phyloP scores from a whole-genome alignment of 1,284 basidiomycete genomes.

The Malassezia nana region DNA sequence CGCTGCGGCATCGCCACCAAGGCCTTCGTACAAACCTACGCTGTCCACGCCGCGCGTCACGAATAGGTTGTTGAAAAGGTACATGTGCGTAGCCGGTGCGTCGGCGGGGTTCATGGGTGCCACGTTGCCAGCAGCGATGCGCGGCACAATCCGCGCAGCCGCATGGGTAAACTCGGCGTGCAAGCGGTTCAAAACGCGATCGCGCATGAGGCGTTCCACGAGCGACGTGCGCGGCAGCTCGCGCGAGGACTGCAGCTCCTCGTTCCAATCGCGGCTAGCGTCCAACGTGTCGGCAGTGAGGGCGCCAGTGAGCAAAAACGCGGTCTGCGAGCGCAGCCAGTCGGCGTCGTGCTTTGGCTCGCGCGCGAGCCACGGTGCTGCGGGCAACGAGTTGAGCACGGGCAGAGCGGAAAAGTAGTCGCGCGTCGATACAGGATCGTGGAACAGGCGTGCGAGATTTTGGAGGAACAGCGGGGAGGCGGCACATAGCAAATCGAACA shows the following conservation, averaged over 20 bases:
- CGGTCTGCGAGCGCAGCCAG: conserved; percentile 54
- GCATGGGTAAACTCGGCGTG: conserved; percentile 55
- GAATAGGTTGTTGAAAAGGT: conserved; percentile 56
- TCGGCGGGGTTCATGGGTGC: conserved; percentile 56
- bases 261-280: conserved; percentile 56
- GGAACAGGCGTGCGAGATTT: conserved; percentile 46
- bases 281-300: conserved; percentile 53
- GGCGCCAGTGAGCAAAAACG: conserved; percentile 55
- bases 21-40: conserved; percentile 53
- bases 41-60: conserved; percentile 56
- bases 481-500: conserved; percentile 54
- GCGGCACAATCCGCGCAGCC: conserved; percentile 52
- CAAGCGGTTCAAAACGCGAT: conserved; percentile 54
- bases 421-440: conserved; percentile 41
- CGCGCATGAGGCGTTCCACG: conserved; percentile 54
- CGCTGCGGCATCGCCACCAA: conserved; percentile 56
- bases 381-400: conserved; percentile 53
- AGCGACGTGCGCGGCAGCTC: conserved; percentile 53
- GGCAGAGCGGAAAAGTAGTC: conserved; percentile 50
- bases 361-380: conserved; percentile 54
- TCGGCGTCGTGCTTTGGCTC: conserved; percentile 50
- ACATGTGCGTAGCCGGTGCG: conserved; percentile 53
- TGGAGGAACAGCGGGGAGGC: conserved; percentile 48
- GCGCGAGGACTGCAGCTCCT: conserved; percentile 55
- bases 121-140: conserved; percentile 53